Evolutionary conservation across 1,284 basidiomycete species (phyloP).

Genomic region (Phellopilus nigrolimitatus): DNA sequence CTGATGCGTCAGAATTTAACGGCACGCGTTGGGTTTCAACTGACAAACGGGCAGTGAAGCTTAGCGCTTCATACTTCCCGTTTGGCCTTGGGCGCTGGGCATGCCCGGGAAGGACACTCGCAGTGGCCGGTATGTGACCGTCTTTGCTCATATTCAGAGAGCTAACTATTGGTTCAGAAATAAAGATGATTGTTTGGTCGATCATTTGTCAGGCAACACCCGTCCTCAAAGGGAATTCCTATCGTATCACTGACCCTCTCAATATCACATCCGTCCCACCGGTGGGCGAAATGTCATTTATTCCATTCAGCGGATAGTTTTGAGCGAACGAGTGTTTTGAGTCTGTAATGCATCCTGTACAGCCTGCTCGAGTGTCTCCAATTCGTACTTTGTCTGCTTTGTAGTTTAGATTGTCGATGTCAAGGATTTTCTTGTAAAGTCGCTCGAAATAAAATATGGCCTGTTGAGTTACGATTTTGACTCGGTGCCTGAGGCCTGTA

Average conservation of each 20-base stretch:
- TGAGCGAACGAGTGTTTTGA: too few relatives aligned
- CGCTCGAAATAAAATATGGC: too few relatives aligned
- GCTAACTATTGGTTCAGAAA: constrained; percentile 27
- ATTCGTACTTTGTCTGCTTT: too few relatives aligned
- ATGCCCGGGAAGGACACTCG: constrained; percentile 33
- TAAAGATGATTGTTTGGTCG: constrained; percentile 34
- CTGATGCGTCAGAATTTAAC: constrained; percentile 29
- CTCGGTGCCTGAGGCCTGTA: too few relatives aligned
- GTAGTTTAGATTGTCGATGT: too few relatives aligned
- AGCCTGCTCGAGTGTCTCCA: too few relatives aligned
- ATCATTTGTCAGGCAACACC: constrained; percentile 31
- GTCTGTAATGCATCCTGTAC: too few relatives aligned
- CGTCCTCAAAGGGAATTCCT: constrained; percentile 29
- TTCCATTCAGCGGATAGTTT: too few relatives aligned
- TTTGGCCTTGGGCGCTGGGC: constrained; percentile 36
- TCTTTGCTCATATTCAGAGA: too few relatives aligned
- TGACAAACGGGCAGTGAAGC: constrained; percentile 31
- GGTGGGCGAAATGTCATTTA: constrained; percentile 10
- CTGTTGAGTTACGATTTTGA: too few relatives aligned
- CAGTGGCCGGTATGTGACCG: constrained; percentile 35
- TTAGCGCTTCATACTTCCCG: constrained; percentile 30
- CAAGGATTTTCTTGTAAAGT: too few relatives aligned
- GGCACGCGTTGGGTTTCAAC: constrained; percentile 33
- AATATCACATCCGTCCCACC: constrained; percentile 30
- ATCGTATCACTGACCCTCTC: constrained; percentile 33